phyloP scores from a whole-genome alignment of 768 basidiomycete genomes.

The Termitomyces sp. region DNA sequence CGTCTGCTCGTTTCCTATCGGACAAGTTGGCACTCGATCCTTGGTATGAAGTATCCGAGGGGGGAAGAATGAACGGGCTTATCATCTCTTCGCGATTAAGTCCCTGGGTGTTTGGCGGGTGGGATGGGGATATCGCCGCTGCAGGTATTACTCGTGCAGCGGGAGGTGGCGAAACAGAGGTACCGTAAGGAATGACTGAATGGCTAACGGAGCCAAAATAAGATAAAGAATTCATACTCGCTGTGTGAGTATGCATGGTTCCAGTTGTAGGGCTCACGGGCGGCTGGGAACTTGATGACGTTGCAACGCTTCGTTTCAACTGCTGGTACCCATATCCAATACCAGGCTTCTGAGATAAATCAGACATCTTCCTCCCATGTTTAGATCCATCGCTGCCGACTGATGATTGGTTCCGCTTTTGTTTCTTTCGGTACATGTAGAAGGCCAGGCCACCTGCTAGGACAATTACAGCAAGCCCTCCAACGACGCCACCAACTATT shows the following conservation, averaged over 20 bases:
- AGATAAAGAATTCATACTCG: slow-evolving; percentile 26
- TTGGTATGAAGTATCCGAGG: slow-evolving; percentile 5
- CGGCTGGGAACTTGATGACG: slow-evolving; percentile 16
- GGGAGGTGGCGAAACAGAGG: slow-evolving; percentile 13
- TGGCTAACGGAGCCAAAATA: slow-evolving; percentile 22
- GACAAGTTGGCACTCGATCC: slow-evolving; percentile 4
- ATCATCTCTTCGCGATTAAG: slow-evolving; percentile 25
- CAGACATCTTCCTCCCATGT: slow-evolving; percentile 13
- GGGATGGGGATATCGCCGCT: slow-evolving; percentile 2
- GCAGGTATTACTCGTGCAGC: slow-evolving; percentile 4
- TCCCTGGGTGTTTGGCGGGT: slow-evolving; percentile 8
- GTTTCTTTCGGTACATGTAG: slow-evolving; percentile 19
- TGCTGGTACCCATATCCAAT: slow-evolving; percentile 12
- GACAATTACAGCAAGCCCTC: slow-evolving; percentile 29
- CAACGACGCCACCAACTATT: slow-evolving; percentile 41
- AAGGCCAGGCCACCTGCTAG: slow-evolving; percentile 22
- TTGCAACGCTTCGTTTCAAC: slow-evolving; percentile 17
- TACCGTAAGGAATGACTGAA: slow-evolving; percentile 13
- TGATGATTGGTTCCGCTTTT: not conserved
- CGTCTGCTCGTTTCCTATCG: slow-evolving; percentile 28
- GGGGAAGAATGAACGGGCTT: slow-evolving; percentile 25
- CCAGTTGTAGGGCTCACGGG: slow-evolving; percentile 21
- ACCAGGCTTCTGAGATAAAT: slow-evolving; percentile 17
- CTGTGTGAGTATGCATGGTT: slow-evolving; percentile 24
- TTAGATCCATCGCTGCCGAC: not conserved